A percentile compares a stretch with the other conserved stretches of the same genome.
These are phyloP conservation scores for Fusarium annulatum DNA, from an alignment of 2,329 filamentous ascomycete genomes.

Conservation along the genomic window DNA sequence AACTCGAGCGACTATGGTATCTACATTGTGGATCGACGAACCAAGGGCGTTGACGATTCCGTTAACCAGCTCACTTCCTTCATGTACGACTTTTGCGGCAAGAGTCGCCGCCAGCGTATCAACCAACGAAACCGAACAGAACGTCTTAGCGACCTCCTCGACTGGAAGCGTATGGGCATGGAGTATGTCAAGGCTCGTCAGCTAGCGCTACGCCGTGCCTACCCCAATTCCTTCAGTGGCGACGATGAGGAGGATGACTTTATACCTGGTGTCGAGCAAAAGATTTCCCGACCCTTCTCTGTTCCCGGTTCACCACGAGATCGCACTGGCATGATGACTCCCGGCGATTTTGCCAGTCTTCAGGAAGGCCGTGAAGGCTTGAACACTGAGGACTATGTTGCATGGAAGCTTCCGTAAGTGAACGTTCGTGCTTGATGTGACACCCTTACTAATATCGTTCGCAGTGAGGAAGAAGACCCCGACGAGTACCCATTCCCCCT, in stretches of 20 bases:
- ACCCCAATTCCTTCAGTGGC: slow-evolving; percentile 84
- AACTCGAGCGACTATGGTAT: slow-evolving; percentile 98
- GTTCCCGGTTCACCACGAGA: slow-evolving; percentile 94
- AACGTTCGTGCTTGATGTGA: neutral
- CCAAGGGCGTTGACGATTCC: slow-evolving; percentile 96
- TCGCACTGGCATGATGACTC: slow-evolving; percentile 97
- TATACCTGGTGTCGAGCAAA: slow-evolving; percentile 91
- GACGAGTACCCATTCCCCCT: slow-evolving; percentile 74
- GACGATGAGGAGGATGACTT: slow-evolving; percentile 88
- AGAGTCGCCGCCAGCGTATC: slow-evolving; percentile 96
- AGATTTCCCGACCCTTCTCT: slow-evolving; percentile 93
- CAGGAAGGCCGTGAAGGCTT: slow-evolving; percentile 94
- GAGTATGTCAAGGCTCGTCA: slow-evolving; percentile 99
- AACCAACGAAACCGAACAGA: slow-evolving; percentile 98
- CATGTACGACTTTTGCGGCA: slow-evolving; percentile 94
- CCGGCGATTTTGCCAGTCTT: slow-evolving; percentile 94
- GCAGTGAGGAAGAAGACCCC: slow-evolving; percentile 90
- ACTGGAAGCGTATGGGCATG: slow-evolving; percentile 99
- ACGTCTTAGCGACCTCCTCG: slow-evolving; percentile 90
- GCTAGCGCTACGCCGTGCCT: slow-evolving; percentile 89
- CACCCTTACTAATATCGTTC: slow-evolving; percentile 29
- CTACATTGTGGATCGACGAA: slow-evolving; percentile 96
- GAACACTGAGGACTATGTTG: slow-evolving; percentile 96
- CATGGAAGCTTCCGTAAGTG: slow-evolving; percentile 97
- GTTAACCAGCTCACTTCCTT: slow-evolving; percentile 89